A percentile compares a stretch with the other conserved stretches of the same genome.
phyloP scores from a whole-genome alignment of 2,329 filamentous ascomycete species.

The Beauveria sp. region DNA sequence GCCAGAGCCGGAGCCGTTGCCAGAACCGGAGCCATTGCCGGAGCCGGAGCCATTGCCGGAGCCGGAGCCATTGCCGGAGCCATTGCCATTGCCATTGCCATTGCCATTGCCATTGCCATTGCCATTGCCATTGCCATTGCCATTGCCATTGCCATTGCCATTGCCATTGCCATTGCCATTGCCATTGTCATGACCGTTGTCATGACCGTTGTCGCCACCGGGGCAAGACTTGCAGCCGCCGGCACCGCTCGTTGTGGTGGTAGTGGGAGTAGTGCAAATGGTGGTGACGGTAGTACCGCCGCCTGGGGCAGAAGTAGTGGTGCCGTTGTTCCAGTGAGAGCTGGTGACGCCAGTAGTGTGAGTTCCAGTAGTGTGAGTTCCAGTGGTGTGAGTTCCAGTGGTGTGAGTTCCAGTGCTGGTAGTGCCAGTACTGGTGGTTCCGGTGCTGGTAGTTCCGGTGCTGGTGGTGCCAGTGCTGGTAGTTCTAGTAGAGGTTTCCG shows the following conservation, averaged over 20 bases:
- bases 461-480: neutral
- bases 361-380: neutral
- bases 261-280: neutral
- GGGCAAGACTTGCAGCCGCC: slow-evolving; percentile 6
- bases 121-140: neutral
- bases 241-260: neutral
- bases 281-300: neutral
- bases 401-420: neutral
- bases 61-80: neutral
- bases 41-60: neutral
- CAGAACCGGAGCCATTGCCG: neutral
- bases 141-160: neutral
- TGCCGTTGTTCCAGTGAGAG: neutral
- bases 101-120: neutral
- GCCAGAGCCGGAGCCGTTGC: neutral
- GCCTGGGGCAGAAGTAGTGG: neutral
- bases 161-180: neutral
- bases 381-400: neutral
- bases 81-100: neutral
- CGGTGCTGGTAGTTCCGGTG: neutral
- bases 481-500: neutral
- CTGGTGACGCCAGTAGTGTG: neutral
- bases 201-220: neutral
- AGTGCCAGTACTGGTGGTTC: neutral
- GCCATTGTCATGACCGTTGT: neutral